A percentile compares a stretch with the other conserved stretches of the same genome.
These are phyloP conservation scores for Acanthamoeba sp. DNA, from an alignment of 208 protist genomes.

Conservation along the genomic window DNA sequence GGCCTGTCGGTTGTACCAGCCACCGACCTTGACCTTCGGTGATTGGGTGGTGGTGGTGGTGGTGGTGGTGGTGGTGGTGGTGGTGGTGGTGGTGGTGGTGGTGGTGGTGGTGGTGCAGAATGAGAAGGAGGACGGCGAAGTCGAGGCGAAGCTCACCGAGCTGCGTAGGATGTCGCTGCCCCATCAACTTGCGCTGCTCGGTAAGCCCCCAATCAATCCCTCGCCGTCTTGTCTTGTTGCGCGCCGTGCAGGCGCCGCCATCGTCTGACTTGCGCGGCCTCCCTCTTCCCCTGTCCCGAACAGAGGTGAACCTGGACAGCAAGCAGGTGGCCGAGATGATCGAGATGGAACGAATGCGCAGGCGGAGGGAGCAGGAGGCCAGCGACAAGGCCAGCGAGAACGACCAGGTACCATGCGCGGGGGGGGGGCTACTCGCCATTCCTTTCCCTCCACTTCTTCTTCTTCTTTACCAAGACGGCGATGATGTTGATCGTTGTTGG, in stretches of 20 bases:
- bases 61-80: too few species aligned
- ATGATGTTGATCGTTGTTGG: neutral
- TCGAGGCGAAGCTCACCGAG: conserved; percentile 1
- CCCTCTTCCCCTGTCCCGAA: neutral
- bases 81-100: too few species aligned
- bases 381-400: neutral
- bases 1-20: too few species aligned
- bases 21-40: too few species aligned
- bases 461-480: too few species aligned
- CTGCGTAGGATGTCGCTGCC: conserved; percentile 45
- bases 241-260: too few species aligned
- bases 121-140: neutral
- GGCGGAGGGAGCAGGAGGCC: neutral
- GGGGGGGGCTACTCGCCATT: neutral
- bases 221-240: too few species aligned
- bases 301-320: conserved; percentile 5
- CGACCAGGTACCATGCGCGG: neutral
- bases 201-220: too few species aligned
- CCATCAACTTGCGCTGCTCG: neutral
- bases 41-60: too few species aligned
- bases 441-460: too few species aligned
- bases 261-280: too few species aligned
- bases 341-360: neutral
- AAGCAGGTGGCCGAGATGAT: conserved; percentile 7
- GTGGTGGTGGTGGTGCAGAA: too few species aligned